Evolutionary conservation across 306 rosid species (phyloP).

Genomic region (Lotus japonicus): DNA sequence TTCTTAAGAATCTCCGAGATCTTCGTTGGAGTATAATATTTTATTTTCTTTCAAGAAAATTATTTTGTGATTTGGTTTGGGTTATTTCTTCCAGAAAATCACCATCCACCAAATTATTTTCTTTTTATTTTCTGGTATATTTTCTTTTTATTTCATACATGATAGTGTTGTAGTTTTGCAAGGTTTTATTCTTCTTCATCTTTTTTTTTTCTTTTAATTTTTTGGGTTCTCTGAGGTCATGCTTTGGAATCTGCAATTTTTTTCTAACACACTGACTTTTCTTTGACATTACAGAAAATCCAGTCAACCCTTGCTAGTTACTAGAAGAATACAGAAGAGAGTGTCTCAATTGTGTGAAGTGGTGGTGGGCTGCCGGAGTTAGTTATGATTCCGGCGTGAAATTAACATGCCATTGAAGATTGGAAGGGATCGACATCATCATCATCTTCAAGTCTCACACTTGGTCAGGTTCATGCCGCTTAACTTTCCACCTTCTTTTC

Average conservation of each 20-base stretch:
- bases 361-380: slow-evolving; percentile 19
- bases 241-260: slow-evolving; percentile 5
- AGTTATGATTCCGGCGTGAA: slow-evolving; percentile 49
- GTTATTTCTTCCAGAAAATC: slow-evolving; percentile 19
- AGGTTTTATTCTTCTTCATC: neutral
- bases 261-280: slow-evolving; percentile 3
- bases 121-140: too few relatives aligned
- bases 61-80: slow-evolving; percentile 1
- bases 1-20: slow-evolving; percentile 41
- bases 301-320: neutral
- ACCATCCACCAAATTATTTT: slow-evolving; percentile 19
- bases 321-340: neutral
- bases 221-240: neutral
- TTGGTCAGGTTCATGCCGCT: slow-evolving; percentile 8
- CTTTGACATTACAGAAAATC: slow-evolving; percentile 1
- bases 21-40: slow-evolving; percentile 28
- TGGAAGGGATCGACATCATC: slow-evolving; percentile 40
- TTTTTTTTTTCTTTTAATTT: neutral
- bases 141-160: too few relatives aligned
- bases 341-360: neutral
- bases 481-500: slow-evolving; percentile 1
- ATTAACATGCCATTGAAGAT: too few relatives aligned
- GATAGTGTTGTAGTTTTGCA: neutral
- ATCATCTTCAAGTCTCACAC: too few relatives aligned
- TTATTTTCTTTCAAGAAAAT: neutral